phyloP scores from a whole-genome alignment of 2,329 filamentous ascomycete species.

The Chaetomiaceae sp. region DNA sequence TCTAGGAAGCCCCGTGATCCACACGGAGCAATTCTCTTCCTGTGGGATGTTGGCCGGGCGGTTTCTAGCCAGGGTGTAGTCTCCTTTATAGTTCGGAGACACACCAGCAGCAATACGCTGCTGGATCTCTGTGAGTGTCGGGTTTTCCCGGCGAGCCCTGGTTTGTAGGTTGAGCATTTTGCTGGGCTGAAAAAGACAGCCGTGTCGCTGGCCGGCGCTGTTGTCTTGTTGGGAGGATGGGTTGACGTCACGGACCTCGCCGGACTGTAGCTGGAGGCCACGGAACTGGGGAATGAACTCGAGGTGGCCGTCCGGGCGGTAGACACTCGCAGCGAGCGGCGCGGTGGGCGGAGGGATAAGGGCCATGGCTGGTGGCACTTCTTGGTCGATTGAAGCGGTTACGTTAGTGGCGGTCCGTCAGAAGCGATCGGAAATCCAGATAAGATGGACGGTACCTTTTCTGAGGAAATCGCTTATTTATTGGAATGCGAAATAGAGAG shows the following conservation, averaged over 20 bases:
- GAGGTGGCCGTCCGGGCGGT: too few relatives aligned
- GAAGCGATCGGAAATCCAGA: too few relatives aligned
- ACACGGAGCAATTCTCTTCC: conserved; percentile 6
- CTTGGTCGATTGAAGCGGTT: too few relatives aligned
- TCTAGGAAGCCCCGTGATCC: not conserved
- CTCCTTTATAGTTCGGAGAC: not conserved
- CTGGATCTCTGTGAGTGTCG: not conserved
- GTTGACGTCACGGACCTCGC: too few relatives aligned
- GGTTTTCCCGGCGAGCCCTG: not conserved
- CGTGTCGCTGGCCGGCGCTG: too few relatives aligned
- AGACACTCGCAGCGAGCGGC: too few relatives aligned
- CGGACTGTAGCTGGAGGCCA: too few relatives aligned
- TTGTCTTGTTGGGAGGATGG: too few relatives aligned
- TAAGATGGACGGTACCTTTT: not conserved
- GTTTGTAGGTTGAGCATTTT: not conserved
- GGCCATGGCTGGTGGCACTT: too few relatives aligned
- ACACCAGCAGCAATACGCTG: not conserved
- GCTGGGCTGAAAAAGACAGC: not conserved
- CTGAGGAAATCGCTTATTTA: not conserved
- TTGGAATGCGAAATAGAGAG: not conserved
- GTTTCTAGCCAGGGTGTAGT: not conserved
- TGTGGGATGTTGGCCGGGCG: not conserved
- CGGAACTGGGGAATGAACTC: too few relatives aligned
- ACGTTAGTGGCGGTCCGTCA: too few relatives aligned
- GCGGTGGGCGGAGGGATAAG: too few relatives aligned